Conservation (phyloP, 129 eudicot species). For the Artemisia argyi region DNA sequence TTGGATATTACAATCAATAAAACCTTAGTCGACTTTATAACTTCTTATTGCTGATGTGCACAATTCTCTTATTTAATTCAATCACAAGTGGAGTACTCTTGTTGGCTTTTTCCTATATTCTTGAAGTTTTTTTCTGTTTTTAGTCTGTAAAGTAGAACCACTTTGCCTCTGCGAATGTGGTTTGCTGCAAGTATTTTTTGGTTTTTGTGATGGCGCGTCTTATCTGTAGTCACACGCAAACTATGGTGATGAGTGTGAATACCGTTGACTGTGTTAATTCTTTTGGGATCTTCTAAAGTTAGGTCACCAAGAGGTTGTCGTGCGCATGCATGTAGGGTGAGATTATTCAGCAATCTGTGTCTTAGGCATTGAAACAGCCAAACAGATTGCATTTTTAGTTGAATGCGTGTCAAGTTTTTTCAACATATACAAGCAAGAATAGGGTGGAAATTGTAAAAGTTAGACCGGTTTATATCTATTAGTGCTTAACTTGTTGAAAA, state of each 20-base stretch:
- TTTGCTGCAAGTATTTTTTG: background rate
- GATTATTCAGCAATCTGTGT: too few species aligned
- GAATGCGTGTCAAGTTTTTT: too few species aligned
- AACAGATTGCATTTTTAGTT: too few species aligned
- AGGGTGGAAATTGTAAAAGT: too few species aligned
- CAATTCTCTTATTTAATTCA: slow-evolving; percentile 6
- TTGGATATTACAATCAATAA: slow-evolving; percentile 22
- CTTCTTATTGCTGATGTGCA: slow-evolving; percentile 8
- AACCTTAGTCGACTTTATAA: slow-evolving; percentile 20
- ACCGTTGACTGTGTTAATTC: background rate
- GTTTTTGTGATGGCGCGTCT: background rate
- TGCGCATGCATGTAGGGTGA: too few species aligned
- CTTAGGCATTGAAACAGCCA: too few species aligned
- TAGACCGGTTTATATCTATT: too few species aligned
- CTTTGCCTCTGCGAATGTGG: background rate
- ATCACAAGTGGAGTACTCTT: background rate
- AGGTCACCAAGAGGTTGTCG: too few species aligned
- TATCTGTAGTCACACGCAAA: background rate
- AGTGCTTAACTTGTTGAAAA: too few species aligned
- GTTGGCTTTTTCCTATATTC: background rate
- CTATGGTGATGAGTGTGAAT: background rate
- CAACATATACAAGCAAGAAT: too few species aligned
- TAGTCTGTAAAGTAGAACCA: background rate
- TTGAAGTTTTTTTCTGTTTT: background rate
- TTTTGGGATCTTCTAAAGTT: background rate